phyloP scores from a whole-genome alignment of 1,284 basidiomycete genomes.

The Trichosporon coremiiforme region DNA sequence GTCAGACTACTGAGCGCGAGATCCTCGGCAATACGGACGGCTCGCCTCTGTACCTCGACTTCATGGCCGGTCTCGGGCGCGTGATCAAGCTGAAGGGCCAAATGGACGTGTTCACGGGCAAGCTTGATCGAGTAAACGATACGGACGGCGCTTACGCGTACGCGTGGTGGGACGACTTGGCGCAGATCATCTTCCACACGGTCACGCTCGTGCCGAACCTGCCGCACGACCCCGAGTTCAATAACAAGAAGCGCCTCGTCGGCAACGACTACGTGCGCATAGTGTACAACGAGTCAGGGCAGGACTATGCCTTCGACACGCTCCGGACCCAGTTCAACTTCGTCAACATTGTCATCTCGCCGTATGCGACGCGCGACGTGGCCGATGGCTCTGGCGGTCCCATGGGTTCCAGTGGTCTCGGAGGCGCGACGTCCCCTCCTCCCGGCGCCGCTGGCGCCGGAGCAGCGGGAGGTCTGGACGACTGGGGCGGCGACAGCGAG shows the following conservation, averaged over 20 bases:
- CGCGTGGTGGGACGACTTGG: conserved; percentile 98
- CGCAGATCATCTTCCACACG: conserved; percentile 92
- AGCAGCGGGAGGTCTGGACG: conserved; percentile 23
- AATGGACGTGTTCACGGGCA: conserved; percentile 91
- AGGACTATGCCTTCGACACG: conserved; percentile 83
- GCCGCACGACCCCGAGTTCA: conserved; percentile 68
- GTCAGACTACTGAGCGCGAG: conserved; percentile 79
- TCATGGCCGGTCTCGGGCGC: conserved; percentile 84
- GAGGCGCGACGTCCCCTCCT: not conserved
- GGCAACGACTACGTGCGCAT: conserved; percentile 95
- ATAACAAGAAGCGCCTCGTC: conserved; percentile 86
- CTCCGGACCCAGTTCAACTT: conserved; percentile 92
- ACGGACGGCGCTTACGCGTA: conserved; percentile 84
- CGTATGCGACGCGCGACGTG: conserved; percentile 77
- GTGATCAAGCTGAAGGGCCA: conserved; percentile 89
- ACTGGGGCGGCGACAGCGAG: conserved; percentile 45
- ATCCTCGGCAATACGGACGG: conserved; percentile 90
- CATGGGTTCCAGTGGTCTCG: not conserved
- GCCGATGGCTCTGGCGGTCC: conserved; percentile 23
- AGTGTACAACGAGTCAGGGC: conserved; percentile 94
- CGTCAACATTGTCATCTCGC: conserved; percentile 95
- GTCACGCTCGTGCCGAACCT: conserved; percentile 94
- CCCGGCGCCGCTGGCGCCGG: not conserved
- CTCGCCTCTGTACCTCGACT: conserved; percentile 90
- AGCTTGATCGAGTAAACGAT: conserved; percentile 81